phyloP scores from a whole-genome alignment of 768 basidiomycete species.

The Mycena sanguinolenta region DNA sequence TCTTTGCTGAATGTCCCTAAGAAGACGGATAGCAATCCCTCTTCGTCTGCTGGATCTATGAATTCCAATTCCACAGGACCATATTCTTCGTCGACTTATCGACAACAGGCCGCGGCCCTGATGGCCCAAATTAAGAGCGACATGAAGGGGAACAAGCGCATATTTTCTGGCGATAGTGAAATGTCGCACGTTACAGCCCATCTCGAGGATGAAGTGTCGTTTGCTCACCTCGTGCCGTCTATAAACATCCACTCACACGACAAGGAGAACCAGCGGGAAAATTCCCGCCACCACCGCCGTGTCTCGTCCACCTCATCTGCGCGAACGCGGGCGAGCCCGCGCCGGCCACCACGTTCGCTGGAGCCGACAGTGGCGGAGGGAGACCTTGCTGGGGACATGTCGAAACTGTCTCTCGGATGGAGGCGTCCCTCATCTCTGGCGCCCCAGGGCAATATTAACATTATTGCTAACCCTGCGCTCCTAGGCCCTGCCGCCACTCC shows the following conservation, averaged over 20 bases:
- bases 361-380: constrained; percentile 55
- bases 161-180: constrained; percentile 79
- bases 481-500: constrained; percentile 39
- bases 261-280: constrained; percentile 35
- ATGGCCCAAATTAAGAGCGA: constrained; percentile 91
- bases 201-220: constrained; percentile 47
- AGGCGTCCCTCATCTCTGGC: constrained; percentile 43
- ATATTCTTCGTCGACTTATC: constrained; percentile 77
- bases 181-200: constrained; percentile 57
- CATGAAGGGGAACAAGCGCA: constrained; percentile 79
- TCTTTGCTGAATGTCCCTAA: constrained; percentile 52
- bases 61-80: constrained; percentile 48
- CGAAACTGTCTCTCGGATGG: constrained; percentile 59
- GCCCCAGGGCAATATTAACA: constrained; percentile 36
- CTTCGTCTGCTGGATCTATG: constrained; percentile 48
- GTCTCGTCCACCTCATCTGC: constrained; percentile 22
- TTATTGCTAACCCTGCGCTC: constrained; percentile 41
- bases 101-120: constrained; percentile 80
- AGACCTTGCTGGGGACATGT: constrained; percentile 55
- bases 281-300: constrained; percentile 34
- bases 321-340: constrained; percentile 54
- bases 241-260: constrained; percentile 29
- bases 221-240: constrained; percentile 28
- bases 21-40: constrained; percentile 42
- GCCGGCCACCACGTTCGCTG: constrained; percentile 53